These are phyloP conservation scores for Xylariaceae sp. DNA, from an alignment of 2,329 filamentous ascomycete species.

Conservation along the genomic window DNA sequence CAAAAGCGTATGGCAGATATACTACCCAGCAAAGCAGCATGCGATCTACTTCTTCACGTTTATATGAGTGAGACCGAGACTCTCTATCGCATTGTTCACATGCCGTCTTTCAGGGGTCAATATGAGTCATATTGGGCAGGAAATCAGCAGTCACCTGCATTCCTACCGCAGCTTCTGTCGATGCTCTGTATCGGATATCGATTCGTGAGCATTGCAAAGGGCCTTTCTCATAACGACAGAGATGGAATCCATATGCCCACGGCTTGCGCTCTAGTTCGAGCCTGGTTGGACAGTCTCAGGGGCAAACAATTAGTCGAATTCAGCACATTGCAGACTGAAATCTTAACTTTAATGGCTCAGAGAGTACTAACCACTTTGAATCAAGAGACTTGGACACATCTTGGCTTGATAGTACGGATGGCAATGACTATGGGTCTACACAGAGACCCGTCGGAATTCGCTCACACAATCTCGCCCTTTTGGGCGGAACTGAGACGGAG, in stretches of 20 bases:
- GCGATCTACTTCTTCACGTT: slow-evolving; percentile 48
- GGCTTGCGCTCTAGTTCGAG: slow-evolving; percentile 52
- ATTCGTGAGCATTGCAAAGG: slow-evolving; percentile 50
- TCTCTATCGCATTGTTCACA: slow-evolving; percentile 52
- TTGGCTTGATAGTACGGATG: slow-evolving; percentile 55
- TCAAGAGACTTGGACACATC: slow-evolving; percentile 52
- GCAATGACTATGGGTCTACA: slow-evolving; percentile 61
- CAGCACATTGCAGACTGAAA: slow-evolving; percentile 45
- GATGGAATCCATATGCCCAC: slow-evolving; percentile 58
- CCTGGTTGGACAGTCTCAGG: slow-evolving; percentile 51
- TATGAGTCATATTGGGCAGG: slow-evolving; percentile 54
- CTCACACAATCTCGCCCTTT: slow-evolving; percentile 47
- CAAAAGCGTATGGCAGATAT: slow-evolving; percentile 58
- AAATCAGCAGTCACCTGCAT: slow-evolving; percentile 45
- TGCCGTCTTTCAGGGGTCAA: slow-evolving; percentile 49
- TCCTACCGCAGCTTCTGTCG: slow-evolving; percentile 52
- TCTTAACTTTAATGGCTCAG: slow-evolving; percentile 52
- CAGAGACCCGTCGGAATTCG: slow-evolving; percentile 54
- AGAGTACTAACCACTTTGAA: slow-evolving; percentile 48
- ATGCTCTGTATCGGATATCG: slow-evolving; percentile 53
- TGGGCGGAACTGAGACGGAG: slow-evolving; percentile 53
- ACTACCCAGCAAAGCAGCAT: slow-evolving; percentile 48
- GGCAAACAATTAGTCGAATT: slow-evolving; percentile 54
- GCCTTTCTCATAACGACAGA: slow-evolving; percentile 48
- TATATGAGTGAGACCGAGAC: slow-evolving; percentile 52